phyloP scores from a whole-genome alignment of 2,329 filamentous ascomycete genomes.

The Aspergillus sp. region DNA sequence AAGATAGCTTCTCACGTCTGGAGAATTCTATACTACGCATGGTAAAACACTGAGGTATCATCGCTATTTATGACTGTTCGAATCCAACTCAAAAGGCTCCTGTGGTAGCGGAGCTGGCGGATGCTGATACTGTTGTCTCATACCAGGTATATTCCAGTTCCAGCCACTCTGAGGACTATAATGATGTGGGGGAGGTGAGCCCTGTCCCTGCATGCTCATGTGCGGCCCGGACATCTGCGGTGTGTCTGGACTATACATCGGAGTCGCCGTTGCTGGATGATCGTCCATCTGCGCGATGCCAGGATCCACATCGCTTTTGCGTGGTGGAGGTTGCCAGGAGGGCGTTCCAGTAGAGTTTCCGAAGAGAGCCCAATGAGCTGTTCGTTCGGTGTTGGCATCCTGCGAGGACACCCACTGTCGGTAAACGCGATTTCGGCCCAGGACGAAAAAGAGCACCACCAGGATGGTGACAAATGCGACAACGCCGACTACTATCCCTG shows the following conservation, averaged over 20 bases:
- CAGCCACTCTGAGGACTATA: background rate
- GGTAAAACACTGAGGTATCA: background rate
- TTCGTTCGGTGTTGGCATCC: constrained; percentile 24
- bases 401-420: constrained; percentile 27
- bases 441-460: constrained; percentile 33
- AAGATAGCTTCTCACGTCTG: too few relatives aligned
- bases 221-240: background rate
- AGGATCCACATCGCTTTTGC: constrained; percentile 8
- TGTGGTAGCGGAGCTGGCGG: background rate
- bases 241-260: too few relatives aligned
- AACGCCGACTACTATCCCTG: constrained; percentile 50
- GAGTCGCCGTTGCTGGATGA: too few relatives aligned
- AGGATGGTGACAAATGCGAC: constrained; percentile 42
- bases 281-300: background rate
- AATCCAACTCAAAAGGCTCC: background rate
- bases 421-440: constrained; percentile 29
- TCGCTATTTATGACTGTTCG: background rate
- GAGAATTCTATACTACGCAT: too few relatives aligned
- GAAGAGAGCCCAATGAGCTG: constrained; percentile 25
- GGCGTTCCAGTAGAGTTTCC: constrained; percentile 3
- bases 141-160: background rate
- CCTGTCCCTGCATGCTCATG: background rate
- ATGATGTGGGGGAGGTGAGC: too few relatives aligned
- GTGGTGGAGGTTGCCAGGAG: background rate
- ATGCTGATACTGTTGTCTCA: background rate